Evolutionary conservation across 345 rosid genomes (phyloP).

Genomic region (thale cress (Arabidopsis thaliana)): DNA sequence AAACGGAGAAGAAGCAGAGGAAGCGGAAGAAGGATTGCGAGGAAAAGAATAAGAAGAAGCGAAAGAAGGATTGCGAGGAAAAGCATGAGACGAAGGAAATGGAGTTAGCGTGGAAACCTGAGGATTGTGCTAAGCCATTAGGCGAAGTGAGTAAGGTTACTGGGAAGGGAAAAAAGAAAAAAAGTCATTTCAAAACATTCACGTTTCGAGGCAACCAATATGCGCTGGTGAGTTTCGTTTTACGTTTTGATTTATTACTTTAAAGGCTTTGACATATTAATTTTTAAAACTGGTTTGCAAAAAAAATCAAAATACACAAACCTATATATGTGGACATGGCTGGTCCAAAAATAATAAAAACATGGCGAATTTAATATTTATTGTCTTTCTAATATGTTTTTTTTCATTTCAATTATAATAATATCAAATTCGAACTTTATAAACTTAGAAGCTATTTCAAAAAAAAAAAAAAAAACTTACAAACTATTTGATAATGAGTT

Average conservation of each 20-base stretch:
- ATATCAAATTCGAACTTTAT: too few species aligned
- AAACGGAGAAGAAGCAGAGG: background rate
- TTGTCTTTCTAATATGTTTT: background rate
- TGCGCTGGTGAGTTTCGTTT: slow-evolving; percentile 22
- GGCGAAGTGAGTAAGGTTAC: background rate
- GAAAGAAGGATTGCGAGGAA: background rate
- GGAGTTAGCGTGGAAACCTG: background rate
- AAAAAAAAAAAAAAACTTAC: too few species aligned
- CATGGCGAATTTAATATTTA: background rate
- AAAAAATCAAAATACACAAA: too few species aligned
- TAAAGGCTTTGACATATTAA: background rate
- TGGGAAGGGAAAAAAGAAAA: background rate
- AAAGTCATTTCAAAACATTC: slow-evolving; percentile 5
- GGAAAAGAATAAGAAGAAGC: background rate
- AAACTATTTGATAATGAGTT: too few species aligned
- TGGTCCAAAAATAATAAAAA: background rate
- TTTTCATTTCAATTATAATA: background rate
- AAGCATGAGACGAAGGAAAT: background rate
- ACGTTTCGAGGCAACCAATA: background rate
- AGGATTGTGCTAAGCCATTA: background rate
- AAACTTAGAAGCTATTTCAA: too few species aligned
- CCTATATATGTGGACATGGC: too few species aligned
- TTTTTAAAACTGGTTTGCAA: too few species aligned
- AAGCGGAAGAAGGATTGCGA: background rate
- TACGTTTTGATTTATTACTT: background rate